phyloP scores from a whole-genome alignment of 345 rosid species.

The Noccaea caerulescens region DNA sequence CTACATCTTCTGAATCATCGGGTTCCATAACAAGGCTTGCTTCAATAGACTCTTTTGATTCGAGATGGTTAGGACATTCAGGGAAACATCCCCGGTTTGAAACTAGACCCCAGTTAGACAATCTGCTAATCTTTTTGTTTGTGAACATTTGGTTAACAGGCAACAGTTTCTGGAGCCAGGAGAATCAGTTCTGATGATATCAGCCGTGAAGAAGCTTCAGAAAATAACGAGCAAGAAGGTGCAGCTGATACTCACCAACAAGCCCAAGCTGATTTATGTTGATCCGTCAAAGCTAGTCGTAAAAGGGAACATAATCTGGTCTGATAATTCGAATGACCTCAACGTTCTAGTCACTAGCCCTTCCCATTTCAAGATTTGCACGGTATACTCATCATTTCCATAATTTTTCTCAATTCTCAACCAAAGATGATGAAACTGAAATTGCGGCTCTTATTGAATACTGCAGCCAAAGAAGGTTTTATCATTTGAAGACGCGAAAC shows the following conservation, averaged over 20 bases:
- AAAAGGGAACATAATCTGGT: conserved; percentile 90
- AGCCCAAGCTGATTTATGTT: conserved; percentile 90
- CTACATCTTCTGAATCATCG: conserved; percentile 65
- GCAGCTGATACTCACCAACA: conserved; percentile 95
- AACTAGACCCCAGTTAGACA: neutral
- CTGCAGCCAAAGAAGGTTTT: conserved; percentile 92
- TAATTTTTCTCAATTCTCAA: neutral
- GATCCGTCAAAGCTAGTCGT: conserved; percentile 81
- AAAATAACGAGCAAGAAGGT: conserved; percentile 95
- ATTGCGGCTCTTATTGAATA: conserved; percentile 15
- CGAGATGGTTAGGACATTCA: conserved; percentile 77
- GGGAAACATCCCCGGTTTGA: neutral
- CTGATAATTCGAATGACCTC: conserved; percentile 88
- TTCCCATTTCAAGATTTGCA: conserved; percentile 87
- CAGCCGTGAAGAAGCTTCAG: conserved; percentile 90
- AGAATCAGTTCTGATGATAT: conserved; percentile 94
- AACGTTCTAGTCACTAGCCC: conserved; percentile 79
- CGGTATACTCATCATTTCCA: conserved; percentile 51
- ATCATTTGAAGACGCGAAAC: conserved; percentile 91
- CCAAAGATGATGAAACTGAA: neutral
- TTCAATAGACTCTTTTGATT: conserved; percentile 96
- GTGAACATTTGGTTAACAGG: conserved; percentile 52
- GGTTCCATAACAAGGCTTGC: conserved; percentile 87
- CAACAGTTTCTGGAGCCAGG: conserved; percentile 97
- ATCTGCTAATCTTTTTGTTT: neutral